Percentiles rank a stretch among this genome's conserved stretches.
These are phyloP conservation scores for Boletus semigastroideus DNA, from an alignment of 1,284 basidiomycete species.

Conservation along the genomic window DNA sequence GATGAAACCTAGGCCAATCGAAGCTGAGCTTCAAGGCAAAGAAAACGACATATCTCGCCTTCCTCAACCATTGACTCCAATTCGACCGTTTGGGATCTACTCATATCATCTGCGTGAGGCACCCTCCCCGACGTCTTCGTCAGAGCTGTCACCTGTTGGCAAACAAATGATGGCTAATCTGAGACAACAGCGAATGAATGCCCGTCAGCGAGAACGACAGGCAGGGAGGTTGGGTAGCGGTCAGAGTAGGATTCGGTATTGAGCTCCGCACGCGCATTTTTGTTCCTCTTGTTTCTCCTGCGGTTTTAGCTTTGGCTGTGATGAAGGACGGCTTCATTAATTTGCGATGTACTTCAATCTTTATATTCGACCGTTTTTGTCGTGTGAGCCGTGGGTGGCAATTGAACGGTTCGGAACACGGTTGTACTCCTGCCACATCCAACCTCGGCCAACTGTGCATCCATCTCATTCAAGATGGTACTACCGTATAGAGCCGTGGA, in stretches of 20 bases:
- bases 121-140: conserved; percentile 68
- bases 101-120: conserved; percentile 30
- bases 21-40: conserved; percentile 12
- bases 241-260: conserved; percentile 31
- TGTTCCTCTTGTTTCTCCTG: background rate
- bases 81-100: conserved; percentile 33
- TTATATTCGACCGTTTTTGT: background rate
- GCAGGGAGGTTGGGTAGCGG: conserved; percentile 33
- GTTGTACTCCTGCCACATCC: no score
- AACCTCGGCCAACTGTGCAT: background rate
- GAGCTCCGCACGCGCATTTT: conserved; percentile 12
- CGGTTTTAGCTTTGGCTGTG: conserved; percentile 12
- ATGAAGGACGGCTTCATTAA: conserved; percentile 11
- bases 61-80: conserved; percentile 31
- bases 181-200: conserved; percentile 53
- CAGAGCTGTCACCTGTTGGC: conserved; percentile 67
- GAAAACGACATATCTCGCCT: conserved; percentile 34
- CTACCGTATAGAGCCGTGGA: conserved; percentile 59
- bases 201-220: conserved; percentile 37
- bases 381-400: no score
- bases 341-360: conserved; percentile 16
- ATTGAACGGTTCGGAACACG: background rate
- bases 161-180: conserved; percentile 65
- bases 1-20: conserved; percentile 1
- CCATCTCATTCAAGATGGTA: conserved; percentile 49